Evolutionary conservation across 495 filamentous ascomycete species (phyloP).

Genomic region (Neurospora terricola): DNA sequence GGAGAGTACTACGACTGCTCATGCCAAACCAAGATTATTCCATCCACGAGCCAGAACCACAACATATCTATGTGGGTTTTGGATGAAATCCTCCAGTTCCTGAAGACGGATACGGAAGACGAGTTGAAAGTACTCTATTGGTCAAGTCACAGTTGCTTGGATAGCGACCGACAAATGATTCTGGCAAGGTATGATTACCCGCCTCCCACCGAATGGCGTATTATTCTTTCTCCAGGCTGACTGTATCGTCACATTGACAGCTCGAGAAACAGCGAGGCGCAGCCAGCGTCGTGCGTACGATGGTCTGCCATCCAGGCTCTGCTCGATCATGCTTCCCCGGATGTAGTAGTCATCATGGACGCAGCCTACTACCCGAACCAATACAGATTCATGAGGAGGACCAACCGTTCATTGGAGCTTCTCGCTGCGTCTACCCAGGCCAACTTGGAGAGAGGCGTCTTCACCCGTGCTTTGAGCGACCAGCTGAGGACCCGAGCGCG

Average conservation of each 20-base stretch:
- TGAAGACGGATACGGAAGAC: slow-evolving; percentile 10
- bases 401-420: slow-evolving; percentile 27
- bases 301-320: slow-evolving; percentile 39
- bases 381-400: not conserved
- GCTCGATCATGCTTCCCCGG: slow-evolving; percentile 34
- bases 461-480: slow-evolving; percentile 33
- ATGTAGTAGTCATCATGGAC: slow-evolving; percentile 43
- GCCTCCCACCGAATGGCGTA: not conserved
- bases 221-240: not conserved
- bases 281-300: slow-evolving; percentile 27
- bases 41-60: slow-evolving; percentile 6
- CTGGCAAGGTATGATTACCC: slow-evolving; percentile 30
- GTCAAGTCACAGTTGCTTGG: slow-evolving; percentile 35
- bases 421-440: slow-evolving; percentile 38
- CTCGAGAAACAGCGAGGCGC: slow-evolving; percentile 27
- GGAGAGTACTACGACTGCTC: slow-evolving; percentile 34
- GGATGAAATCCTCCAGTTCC: slow-evolving; percentile 27
- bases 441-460: slow-evolving; percentile 32
- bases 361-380: slow-evolving; percentile 35
- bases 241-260: slow-evolving; percentile 12
- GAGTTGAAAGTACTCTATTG: slow-evolving; percentile 40
- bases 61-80: slow-evolving; percentile 30
- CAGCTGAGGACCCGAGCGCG: slow-evolving; percentile 29
- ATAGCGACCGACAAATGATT: slow-evolving; percentile 36
- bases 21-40: slow-evolving; percentile 31